Percentiles rank a stretch among this genome's conserved stretches.
These are phyloP conservation scores for Kwoniella shandongensis DNA, from an alignment of 768 basidiomycete genomes.

Conservation along the genomic window DNA sequence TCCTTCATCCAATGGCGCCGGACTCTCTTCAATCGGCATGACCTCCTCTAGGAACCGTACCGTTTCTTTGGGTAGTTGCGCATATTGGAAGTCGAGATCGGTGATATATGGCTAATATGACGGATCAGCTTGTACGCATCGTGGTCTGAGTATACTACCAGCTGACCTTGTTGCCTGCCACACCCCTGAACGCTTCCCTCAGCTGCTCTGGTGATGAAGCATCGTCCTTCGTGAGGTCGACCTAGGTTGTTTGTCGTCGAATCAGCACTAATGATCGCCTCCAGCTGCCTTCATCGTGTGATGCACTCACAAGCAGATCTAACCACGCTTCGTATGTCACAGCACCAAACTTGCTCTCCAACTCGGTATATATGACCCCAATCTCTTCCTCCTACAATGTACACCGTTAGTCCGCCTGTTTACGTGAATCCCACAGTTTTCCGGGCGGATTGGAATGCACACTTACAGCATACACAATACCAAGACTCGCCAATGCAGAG, in stretches of 20 bases:
- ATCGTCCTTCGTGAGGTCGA: constrained; percentile 86
- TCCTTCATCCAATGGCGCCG: constrained; percentile 19
- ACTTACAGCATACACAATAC: constrained; percentile 82
- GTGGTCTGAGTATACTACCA: constrained; percentile 11
- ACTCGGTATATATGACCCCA: constrained; percentile 75
- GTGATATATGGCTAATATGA: constrained; percentile 80
- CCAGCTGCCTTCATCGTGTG: neutral
- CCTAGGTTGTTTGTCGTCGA: constrained; percentile 58
- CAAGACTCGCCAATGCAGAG: constrained; percentile 87
- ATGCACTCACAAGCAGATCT: constrained; percentile 71
- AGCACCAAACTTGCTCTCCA: constrained; percentile 77
- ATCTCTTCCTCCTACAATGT: constrained; percentile 74
- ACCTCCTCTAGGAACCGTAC: constrained; percentile 79
- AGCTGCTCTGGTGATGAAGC: constrained; percentile 90
- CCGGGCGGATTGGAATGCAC: neutral
- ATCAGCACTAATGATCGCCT: too few relatives aligned
- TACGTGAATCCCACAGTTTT: neutral
- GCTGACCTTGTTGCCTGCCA: constrained; percentile 80
- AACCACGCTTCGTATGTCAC: constrained; percentile 93
- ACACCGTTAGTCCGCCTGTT: neutral
- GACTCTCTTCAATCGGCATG: constrained; percentile 62
- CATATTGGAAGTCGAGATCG: constrained; percentile 84
- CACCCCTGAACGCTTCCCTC: constrained; percentile 86
- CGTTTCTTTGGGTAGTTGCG: constrained; percentile 69
- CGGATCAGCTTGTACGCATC: constrained; percentile 7